These are phyloP conservation scores for Hyaloscypha variabilis DNA, from an alignment of 495 filamentous ascomycete species.

Conservation along the genomic window DNA sequence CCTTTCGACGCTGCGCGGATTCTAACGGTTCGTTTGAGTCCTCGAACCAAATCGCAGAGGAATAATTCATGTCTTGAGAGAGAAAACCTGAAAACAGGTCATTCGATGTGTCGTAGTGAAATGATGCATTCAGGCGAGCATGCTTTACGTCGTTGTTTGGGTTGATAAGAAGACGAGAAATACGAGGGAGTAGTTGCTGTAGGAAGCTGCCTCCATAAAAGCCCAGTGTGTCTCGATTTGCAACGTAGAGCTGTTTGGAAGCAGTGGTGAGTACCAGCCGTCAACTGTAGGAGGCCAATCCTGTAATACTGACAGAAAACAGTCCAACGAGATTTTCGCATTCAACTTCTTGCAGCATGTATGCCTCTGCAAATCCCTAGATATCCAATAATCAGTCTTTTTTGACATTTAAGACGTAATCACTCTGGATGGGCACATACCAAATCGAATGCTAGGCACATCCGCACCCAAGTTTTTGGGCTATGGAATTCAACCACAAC, in stretches of 20 bases:
- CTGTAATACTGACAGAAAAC: slow-evolving; percentile 51
- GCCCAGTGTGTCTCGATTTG: slow-evolving; percentile 54
- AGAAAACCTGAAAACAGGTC: slow-evolving; percentile 71
- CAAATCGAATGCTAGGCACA: too few species aligned
- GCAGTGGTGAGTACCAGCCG: neutral
- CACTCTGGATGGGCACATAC: too few species aligned
- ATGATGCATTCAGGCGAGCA: slow-evolving; percentile 61
- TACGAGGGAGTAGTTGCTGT: slow-evolving; percentile 54
- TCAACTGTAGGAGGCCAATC: neutral
- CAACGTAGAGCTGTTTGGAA: slow-evolving; percentile 54
- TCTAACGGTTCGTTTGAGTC: slow-evolving; percentile 54
- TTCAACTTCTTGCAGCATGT: slow-evolving; percentile 66
- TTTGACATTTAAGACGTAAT: too few species aligned
- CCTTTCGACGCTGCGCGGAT: slow-evolving; percentile 64
- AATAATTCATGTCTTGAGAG: slow-evolving; percentile 74
- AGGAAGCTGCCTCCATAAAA: slow-evolving; percentile 40
- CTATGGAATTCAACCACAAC: too few species aligned
- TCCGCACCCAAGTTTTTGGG: too few species aligned
- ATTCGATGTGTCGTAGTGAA: slow-evolving; percentile 77
- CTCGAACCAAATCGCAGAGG: slow-evolving; percentile 64
- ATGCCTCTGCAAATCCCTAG: slow-evolving; percentile 59
- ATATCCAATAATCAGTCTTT: too few species aligned
- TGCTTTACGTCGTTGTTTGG: slow-evolving; percentile 64
- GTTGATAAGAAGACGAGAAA: slow-evolving; percentile 47
- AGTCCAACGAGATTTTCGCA: slow-evolving; percentile 62